phyloP scores from a whole-genome alignment of 2,329 filamentous ascomycete species.

The Fusarium redolens region DNA sequence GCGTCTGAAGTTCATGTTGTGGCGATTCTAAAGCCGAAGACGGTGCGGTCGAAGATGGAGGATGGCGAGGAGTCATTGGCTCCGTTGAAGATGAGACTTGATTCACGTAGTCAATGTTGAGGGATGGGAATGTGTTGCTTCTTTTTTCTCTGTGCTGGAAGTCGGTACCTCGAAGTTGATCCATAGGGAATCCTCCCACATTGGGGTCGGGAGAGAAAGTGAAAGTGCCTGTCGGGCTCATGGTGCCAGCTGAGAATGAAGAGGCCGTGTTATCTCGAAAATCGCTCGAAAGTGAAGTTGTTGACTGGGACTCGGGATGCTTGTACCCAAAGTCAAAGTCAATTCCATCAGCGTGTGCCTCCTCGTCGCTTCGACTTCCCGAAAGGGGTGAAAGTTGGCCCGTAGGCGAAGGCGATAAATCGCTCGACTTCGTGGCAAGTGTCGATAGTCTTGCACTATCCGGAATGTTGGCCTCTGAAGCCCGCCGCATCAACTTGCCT shows the following conservation, averaged over 20 bases:
- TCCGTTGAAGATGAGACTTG: slow-evolving; percentile 54
- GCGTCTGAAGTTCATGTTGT: slow-evolving; percentile 57
- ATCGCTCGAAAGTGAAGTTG: slow-evolving; percentile 49
- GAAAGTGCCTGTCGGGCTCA: slow-evolving; percentile 81
- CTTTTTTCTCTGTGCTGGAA: slow-evolving; percentile 76
- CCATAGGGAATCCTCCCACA: slow-evolving; percentile 69
- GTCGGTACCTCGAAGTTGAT: slow-evolving; percentile 58
- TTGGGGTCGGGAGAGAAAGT: slow-evolving; percentile 80
- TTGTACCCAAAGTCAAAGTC: slow-evolving; percentile 51
- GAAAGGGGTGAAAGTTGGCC: slow-evolving; percentile 76
- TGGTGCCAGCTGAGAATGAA: slow-evolving; percentile 76
- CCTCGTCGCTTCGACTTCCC: slow-evolving; percentile 76
- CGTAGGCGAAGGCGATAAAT: slow-evolving; percentile 76
- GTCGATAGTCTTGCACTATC: slow-evolving; percentile 71
- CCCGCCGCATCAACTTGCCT: slow-evolving; percentile 64
- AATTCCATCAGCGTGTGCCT: slow-evolving; percentile 61
- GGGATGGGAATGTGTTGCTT: slow-evolving; percentile 86
- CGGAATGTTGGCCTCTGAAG: slow-evolving; percentile 77
- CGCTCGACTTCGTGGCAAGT: slow-evolving; percentile 45
- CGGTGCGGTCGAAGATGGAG: slow-evolving; percentile 59
- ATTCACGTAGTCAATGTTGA: slow-evolving; percentile 70
- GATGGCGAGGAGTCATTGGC: slow-evolving; percentile 63
- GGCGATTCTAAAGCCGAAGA: slow-evolving; percentile 66
- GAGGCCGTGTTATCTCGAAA: slow-evolving; percentile 55
- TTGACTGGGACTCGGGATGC: slow-evolving; percentile 50